Conservation (phyloP, 2,329 filamentous ascomycete genomes). For the Aspergillus sp. region DNA sequence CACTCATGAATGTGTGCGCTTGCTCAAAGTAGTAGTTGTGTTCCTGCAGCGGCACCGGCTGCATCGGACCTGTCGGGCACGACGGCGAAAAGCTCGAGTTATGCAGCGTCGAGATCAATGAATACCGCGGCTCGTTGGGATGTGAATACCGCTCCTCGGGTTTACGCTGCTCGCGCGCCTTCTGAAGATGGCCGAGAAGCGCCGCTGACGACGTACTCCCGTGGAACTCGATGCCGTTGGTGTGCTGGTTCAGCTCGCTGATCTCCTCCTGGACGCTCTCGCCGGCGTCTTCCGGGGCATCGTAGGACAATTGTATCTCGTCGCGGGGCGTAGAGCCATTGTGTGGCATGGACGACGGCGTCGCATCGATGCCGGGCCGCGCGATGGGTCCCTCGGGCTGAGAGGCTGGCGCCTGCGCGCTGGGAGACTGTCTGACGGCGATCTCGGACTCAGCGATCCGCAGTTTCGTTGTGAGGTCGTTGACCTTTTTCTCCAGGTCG, state of each 20-base stretch:
- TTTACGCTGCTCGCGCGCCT: slow-evolving; percentile 22
- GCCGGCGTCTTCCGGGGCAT: slow-evolving; percentile 20
- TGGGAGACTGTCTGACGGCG: slow-evolving; percentile 11
- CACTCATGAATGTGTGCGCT: slow-evolving; percentile 46
- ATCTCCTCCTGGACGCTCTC: slow-evolving; percentile 38
- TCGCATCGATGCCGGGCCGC: slow-evolving; percentile 15
- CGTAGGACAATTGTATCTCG: slow-evolving; percentile 11
- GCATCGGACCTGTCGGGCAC: slow-evolving; percentile 18
- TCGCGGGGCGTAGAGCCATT: slow-evolving; percentile 18
- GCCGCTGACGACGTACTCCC: slow-evolving; percentile 49
- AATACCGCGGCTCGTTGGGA: slow-evolving; percentile 26
- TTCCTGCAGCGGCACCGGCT: slow-evolving; percentile 19
- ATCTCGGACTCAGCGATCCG: slow-evolving; percentile 19
- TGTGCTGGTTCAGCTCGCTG: slow-evolving; percentile 46
- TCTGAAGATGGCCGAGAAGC: slow-evolving; percentile 43
- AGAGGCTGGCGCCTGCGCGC: slow-evolving; percentile 3
- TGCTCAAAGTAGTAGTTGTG: slow-evolving; percentile 44
- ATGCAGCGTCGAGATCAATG: slow-evolving; percentile 46
- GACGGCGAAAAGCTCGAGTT: slow-evolving; percentile 44
- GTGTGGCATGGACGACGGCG: slow-evolving; percentile 23
- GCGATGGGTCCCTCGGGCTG: slow-evolving; percentile 3
- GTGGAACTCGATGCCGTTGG: slow-evolving; percentile 48
- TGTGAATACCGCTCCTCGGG: slow-evolving; percentile 12
- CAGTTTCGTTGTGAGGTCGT: slow-evolving; percentile 28
- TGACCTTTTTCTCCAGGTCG: slow-evolving; percentile 35